Conservation (phyloP, 345 rosid species). For the Lepidium africanum region DNA sequence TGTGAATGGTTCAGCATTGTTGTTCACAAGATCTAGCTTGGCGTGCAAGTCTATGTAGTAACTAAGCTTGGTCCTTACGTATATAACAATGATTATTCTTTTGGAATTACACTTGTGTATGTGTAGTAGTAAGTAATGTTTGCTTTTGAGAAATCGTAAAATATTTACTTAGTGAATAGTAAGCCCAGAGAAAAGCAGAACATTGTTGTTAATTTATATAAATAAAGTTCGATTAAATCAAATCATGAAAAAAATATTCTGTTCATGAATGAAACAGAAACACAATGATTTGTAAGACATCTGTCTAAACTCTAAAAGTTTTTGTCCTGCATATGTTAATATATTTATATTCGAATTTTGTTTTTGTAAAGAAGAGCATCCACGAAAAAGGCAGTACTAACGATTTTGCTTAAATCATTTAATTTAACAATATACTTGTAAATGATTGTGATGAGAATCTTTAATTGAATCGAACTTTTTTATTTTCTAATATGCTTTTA, state of each 20-base stretch:
- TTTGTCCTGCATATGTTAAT: not conserved
- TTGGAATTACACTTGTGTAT: not conserved
- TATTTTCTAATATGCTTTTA: not conserved
- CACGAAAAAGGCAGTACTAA: not conserved
- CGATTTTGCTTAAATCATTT: not conserved
- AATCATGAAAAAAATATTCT: not conserved
- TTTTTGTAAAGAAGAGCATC: not conserved
- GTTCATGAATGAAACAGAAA: not conserved
- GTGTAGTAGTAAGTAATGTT: not conserved
- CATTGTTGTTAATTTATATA: not conserved
- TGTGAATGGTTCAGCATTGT: slow-evolving; percentile 75
- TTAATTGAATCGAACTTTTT: not conserved
- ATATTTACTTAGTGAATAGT: not conserved
- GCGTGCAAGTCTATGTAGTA: slow-evolving; percentile 14
- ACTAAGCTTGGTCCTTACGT: slow-evolving; percentile 12
- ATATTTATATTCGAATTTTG: not conserved
- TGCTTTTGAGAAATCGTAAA: not conserved
- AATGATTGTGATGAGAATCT: not conserved
- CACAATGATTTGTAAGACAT: not conserved
- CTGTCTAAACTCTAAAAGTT: not conserved
- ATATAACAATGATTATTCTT: slow-evolving; percentile 10
- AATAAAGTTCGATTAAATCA: not conserved
- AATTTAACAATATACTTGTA: not conserved
- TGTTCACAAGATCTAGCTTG: slow-evolving; percentile 49
- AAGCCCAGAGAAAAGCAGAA: not conserved